phyloP scores from a whole-genome alignment of 495 filamentous ascomycete genomes.

The Lasiosphaeria hispida region DNA sequence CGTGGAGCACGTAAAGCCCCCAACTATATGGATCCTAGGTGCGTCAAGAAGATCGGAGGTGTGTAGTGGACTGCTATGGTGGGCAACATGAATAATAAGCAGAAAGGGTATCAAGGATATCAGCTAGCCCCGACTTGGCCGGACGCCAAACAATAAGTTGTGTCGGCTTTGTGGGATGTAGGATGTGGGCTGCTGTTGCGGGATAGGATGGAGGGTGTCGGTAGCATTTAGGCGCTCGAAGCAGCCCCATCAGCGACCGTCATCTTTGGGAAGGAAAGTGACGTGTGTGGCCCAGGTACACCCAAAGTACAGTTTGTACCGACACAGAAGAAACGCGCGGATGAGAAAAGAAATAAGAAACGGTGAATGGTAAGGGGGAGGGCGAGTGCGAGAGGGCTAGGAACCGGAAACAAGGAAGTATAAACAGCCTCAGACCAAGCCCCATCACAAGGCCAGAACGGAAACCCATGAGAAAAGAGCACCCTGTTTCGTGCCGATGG shows the following conservation, averaged over 20 bases:
- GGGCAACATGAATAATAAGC: neutral
- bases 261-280: slow-evolving; percentile 28
- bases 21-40: neutral
- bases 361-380: neutral
- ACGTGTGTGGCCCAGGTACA: slow-evolving; percentile 16
- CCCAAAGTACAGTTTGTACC: slow-evolving; percentile 1
- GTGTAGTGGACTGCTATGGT: neutral
- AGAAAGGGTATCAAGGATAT: slow-evolving; percentile 1
- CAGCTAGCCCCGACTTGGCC: neutral
- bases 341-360: neutral
- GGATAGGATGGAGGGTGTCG: slow-evolving; percentile 20
- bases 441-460: neutral
- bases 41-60: slow-evolving; percentile 7
- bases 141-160: slow-evolving; percentile 5
- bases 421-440: slow-evolving; percentile 5
- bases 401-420: slow-evolving; percentile 21
- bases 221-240: slow-evolving; percentile 31
- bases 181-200: slow-evolving; percentile 6
- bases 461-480: neutral
- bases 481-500: neutral
- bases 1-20: slow-evolving; percentile 15
- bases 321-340: neutral
- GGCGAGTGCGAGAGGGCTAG: slow-evolving; percentile 1
- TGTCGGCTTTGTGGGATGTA: neutral
- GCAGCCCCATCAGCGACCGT: slow-evolving; percentile 29